Conservation (phyloP, 768 basidiomycete species). For the Austroboletus eburneus region DNA sequence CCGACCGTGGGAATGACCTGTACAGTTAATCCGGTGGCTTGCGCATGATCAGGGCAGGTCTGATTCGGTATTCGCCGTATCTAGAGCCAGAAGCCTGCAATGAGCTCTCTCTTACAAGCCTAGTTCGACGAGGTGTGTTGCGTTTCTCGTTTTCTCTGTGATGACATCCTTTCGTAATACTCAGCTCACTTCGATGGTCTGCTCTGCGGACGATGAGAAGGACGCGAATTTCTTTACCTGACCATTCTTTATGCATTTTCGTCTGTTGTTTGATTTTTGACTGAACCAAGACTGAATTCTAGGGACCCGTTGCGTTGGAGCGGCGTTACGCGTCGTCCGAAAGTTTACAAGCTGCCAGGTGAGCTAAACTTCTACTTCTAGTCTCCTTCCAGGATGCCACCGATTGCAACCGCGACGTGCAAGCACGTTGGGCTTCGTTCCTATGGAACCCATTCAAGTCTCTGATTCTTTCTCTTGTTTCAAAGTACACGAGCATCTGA, state of each 20-base stretch:
- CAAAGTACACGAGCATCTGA: no score
- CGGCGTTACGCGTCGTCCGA: not conserved
- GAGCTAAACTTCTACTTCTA: constrained; percentile 3
- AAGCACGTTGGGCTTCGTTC: constrained; percentile 55
- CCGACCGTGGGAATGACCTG: constrained; percentile 24
- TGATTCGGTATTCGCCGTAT: constrained; percentile 3
- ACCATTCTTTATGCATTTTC: constrained; percentile 16
- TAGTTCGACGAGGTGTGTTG: not conserved
- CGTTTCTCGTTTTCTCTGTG: constrained; percentile 4
- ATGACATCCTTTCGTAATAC: constrained; percentile 39
- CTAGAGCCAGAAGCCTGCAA: not conserved
- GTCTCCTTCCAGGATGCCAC: constrained; percentile 39
- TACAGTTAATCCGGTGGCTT: constrained; percentile 31
- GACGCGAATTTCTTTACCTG: constrained; percentile 40
- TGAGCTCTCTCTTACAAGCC: no score
- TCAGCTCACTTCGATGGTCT: constrained; percentile 67
- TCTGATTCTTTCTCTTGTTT: constrained; percentile 42
- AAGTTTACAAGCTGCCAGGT: constrained; percentile 5
- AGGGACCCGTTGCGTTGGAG: no score
- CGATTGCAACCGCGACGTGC: constrained; percentile 54
- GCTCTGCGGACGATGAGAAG: constrained; percentile 49
- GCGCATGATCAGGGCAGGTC: constrained; percentile 22
- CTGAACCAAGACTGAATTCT: constrained; percentile 2
- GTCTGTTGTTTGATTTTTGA: not conserved
- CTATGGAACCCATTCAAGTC: constrained; percentile 82